A percentile compares a stretch with the other conserved stretches of the same genome.
Conservation (phyloP, 1,284 basidiomycete species). For the Tilletia horrida region DNA sequence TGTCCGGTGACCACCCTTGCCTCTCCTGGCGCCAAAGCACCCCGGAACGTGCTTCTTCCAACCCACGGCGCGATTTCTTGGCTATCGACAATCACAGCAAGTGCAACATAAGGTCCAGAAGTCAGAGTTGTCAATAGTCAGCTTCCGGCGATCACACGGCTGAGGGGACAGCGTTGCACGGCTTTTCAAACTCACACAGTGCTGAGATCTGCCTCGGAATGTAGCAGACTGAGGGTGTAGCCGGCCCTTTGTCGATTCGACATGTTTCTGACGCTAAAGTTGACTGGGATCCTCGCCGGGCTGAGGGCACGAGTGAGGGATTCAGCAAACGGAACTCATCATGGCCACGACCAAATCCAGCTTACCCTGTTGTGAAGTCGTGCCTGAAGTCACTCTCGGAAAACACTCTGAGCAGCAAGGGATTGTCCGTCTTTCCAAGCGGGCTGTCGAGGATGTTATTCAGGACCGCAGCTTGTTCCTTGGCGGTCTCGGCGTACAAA, state of each 20-base stretch:
- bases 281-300: neutral
- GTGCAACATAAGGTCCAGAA: no score
- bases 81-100: neutral
- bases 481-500: conserved; percentile 42
- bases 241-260: neutral
- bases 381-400: neutral
- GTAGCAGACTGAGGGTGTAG: neutral
- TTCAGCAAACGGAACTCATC: neutral
- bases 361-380: conserved; percentile 20
- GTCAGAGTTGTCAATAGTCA: no score
- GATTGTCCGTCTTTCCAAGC: conserved; percentile 28
- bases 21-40: neutral
- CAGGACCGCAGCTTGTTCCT: conserved; percentile 30
- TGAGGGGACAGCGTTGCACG: no score
- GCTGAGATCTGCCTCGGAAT: neutral
- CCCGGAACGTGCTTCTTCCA: neutral
- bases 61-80: conserved; percentile 8
- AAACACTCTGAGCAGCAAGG: conserved; percentile 22
- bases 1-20: neutral
- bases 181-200: neutral
- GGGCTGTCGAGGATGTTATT: conserved; percentile 27
- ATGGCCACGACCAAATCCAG: neutral
- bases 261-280: neutral
- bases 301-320: neutral
- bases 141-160: no score